These are phyloP conservation scores for Zoysia pacifica DNA, from an alignment of 176 grass and related monocot species.

Conservation along the genomic window DNA sequence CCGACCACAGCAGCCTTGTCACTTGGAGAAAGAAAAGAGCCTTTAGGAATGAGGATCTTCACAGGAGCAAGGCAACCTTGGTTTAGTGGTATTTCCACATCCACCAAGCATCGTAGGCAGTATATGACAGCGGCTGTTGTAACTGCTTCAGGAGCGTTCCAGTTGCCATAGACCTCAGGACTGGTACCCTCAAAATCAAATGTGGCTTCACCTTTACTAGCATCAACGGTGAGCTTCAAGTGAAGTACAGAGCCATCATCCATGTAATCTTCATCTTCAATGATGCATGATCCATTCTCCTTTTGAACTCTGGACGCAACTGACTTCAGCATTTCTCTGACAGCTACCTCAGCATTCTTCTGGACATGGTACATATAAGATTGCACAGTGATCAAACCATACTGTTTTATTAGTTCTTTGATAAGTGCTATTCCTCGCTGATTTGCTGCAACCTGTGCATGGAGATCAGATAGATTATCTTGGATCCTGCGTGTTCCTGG, in stretches of 20 bases:
- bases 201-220: slow-evolving; percentile 72
- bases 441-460: slow-evolving; percentile 95
- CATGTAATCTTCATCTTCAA: slow-evolving; percentile 92
- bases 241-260: slow-evolving; percentile 92
- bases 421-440: slow-evolving; percentile 90
- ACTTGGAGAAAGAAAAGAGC: slow-evolving; percentile 89
- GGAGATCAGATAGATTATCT: slow-evolving; percentile 95
- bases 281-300: slow-evolving; percentile 65
- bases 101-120: slow-evolving; percentile 87
- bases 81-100: slow-evolving; percentile 95
- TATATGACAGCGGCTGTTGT: slow-evolving; percentile 92
- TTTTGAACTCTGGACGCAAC: slow-evolving; percentile 71
- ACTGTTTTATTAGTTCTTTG: slow-evolving; percentile 88
- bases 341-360: slow-evolving; percentile 91
- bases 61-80: slow-evolving; percentile 94
- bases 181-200: slow-evolving; percentile 91
- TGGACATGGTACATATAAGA: slow-evolving; percentile 89
- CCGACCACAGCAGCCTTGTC: slow-evolving; percentile 96
- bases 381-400: slow-evolving; percentile 68
- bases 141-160: slow-evolving; percentile 95
- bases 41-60: slow-evolving; percentile 74
- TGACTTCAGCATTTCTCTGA: slow-evolving; percentile 85
- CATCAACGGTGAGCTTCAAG: slow-evolving; percentile 84
- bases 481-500: slow-evolving; percentile 84
- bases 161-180: slow-evolving; percentile 92